phyloP scores from a whole-genome alignment of 768 basidiomycete genomes.

The Flagelloscypha sp. region DNA sequence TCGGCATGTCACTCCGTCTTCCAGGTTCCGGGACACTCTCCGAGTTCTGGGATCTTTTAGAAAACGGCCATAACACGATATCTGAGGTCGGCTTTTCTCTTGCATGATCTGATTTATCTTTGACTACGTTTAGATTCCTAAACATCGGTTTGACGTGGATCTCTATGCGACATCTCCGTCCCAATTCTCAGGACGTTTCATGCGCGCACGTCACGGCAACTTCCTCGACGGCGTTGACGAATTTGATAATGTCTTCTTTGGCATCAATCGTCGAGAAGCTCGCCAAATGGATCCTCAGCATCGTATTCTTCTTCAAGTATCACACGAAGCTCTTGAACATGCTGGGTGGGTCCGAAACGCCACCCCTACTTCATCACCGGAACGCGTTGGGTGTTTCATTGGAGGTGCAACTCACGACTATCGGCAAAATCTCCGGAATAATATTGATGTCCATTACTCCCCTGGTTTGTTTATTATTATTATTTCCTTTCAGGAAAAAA shows the following conservation, averaged over 20 bases:
- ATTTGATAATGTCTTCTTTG: slow-evolving; percentile 69
- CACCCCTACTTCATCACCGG: slow-evolving; percentile 41
- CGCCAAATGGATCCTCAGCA: slow-evolving; percentile 74
- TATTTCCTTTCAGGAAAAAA: slow-evolving; percentile 1
- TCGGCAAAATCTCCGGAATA: slow-evolving; percentile 49
- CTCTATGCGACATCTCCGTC: slow-evolving; percentile 23
- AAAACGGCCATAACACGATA: slow-evolving; percentile 47
- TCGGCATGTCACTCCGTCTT: slow-evolving; percentile 59
- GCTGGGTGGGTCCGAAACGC: slow-evolving; percentile 61
- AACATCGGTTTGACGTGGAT: slow-evolving; percentile 42
- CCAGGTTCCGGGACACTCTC: slow-evolving; percentile 16
- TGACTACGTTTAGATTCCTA: slow-evolving; percentile 46
- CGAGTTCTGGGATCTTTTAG: slow-evolving; percentile 53
- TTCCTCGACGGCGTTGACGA: slow-evolving; percentile 49
- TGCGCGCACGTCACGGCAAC: slow-evolving; percentile 52
- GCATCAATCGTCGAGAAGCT: slow-evolving; percentile 66
- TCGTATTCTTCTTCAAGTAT: slow-evolving; percentile 55
- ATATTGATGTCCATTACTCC: slow-evolving; percentile 64
- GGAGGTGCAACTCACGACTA: slow-evolving; percentile 70
- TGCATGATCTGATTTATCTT: neutral
- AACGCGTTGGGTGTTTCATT: slow-evolving; percentile 55
- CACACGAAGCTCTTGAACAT: slow-evolving; percentile 61
- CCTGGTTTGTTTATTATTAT: slow-evolving; percentile 36
- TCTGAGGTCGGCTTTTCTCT: slow-evolving; percentile 35
- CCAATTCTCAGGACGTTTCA: slow-evolving; percentile 27